Evolutionary conservation across 2,329 filamentous ascomycete genomes (phyloP).

Genomic region (Didymella arachidicola): DNA sequence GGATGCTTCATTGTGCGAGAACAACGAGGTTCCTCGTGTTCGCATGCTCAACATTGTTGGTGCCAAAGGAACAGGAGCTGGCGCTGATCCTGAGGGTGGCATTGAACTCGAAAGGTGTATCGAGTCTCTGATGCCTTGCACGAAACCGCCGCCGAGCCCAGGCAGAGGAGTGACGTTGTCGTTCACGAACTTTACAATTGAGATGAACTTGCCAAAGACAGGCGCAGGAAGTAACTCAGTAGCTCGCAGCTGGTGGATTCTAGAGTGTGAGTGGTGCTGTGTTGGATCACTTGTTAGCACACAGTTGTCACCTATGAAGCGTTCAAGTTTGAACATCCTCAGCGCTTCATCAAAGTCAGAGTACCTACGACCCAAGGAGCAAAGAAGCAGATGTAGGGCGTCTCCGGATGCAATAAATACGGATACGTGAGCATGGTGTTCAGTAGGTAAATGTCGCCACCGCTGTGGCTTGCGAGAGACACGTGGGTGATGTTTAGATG

Average conservation of each 20-base stretch:
- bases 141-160: slow-evolving; percentile 29
- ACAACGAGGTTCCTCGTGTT: slow-evolving; percentile 10
- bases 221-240: slow-evolving; percentile 38
- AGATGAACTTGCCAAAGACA: slow-evolving; percentile 36
- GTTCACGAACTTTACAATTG: slow-evolving; percentile 31
- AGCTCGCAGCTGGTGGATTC: slow-evolving; percentile 29
- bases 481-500: slow-evolving; percentile 42
- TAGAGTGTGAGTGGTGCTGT: slow-evolving; percentile 38
- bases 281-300: background rate
- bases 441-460: slow-evolving; percentile 41
- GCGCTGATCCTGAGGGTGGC: background rate
- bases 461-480: slow-evolving; percentile 45
- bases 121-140: slow-evolving; percentile 26
- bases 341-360: background rate
- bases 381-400: slow-evolving; percentile 42
- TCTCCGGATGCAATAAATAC: slow-evolving; percentile 35
- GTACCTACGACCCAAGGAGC: slow-evolving; percentile 39
- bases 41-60: slow-evolving; percentile 7
- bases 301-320: background rate
- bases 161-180: slow-evolving; percentile 36
- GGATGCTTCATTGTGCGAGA: background rate
- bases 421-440: slow-evolving; percentile 41
- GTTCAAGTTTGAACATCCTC: background rate
- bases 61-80: slow-evolving; percentile 26
- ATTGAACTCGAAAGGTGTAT: slow-evolving; percentile 14